Evolutionary conservation across 768 basidiomycete species (phyloP), one percentile per base, ranked within the genome.

Genomic region (Asterophora lycoperdoides): DNA sequence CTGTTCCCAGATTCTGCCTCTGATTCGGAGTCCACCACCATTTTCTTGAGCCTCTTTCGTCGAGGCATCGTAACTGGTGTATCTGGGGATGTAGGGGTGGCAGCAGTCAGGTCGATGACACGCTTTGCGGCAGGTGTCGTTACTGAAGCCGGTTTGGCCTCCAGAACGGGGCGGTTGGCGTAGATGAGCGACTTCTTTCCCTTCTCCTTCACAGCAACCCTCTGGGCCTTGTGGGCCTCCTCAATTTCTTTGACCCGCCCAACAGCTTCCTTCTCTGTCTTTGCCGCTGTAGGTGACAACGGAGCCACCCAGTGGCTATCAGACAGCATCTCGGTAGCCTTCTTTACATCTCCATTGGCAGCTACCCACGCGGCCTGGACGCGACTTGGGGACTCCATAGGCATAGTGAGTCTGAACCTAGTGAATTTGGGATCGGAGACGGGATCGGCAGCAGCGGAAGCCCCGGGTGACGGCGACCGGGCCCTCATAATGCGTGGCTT

Each of bases 161-260:
- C 78, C 30, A 84, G 68, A 23, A 68, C 66, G 33, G 74, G 64
- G 48, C 85, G 77, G 54, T 84, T 85, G 35, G 84, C 83, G 56
- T 90, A 90, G 42, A 91, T 91, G 63, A 81, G 75, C n/a, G 89
- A 90, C 59, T 80, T 84, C 65, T 86, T 89, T 17, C 83, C 86
- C 64, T 87, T 83, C 67, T 89, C 86, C 60, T 74, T 83, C 49
- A 73, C 74, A 29, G 84, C 81, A 15, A 75, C 78, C 51, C 83
- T 75, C 53, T 74, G 79, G 1, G 83, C 85, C 56, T 80, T 81
- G 34, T 72, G 76, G n/a, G 82, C 85, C 53, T 89, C 84, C 33
- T 88, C 86, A 19, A 88, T 62, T 61, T 87, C 87, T 50, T 74
- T 79, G 28, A 89, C 83, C 38, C 84, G 74, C 26, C 87, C 86